These are phyloP conservation scores for Linnemannia hyalina DNA, from an alignment of 192 early-diverging fungal species.

Conservation along the genomic window DNA sequence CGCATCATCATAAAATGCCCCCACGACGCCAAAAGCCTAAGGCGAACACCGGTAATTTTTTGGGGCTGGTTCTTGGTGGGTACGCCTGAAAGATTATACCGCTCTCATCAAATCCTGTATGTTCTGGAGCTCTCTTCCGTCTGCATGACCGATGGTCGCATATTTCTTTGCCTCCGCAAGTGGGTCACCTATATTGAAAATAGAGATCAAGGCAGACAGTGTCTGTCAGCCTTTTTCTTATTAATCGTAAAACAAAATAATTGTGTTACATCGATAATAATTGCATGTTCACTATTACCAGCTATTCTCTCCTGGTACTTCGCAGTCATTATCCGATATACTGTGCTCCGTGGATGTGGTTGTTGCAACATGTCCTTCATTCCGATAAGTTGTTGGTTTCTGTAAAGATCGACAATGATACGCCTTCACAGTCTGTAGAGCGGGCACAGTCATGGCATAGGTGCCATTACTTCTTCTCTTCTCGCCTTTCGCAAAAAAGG, in stretches of 20 bases:
- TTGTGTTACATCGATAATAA: background rate
- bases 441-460: background rate
- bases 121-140: background rate
- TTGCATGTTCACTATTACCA: background rate
- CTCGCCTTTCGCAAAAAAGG: background rate
- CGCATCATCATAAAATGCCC: constrained; percentile 7
- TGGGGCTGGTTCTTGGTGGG: background rate
- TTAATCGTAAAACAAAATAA: too few species aligned
- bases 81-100: background rate
- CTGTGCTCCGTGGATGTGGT: background rate
- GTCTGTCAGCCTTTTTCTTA: too few species aligned
- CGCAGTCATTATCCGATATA: background rate
- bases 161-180: background rate
- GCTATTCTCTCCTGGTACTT: background rate
- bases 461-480: background rate
- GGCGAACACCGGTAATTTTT: background rate
- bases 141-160: background rate
- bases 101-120: background rate
- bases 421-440: background rate
- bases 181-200: background rate
- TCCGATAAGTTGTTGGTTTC: background rate
- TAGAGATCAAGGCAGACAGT: too few species aligned
- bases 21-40: background rate
- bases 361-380: background rate
- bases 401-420: background rate